Conservation (phyloP, 2,329 filamentous ascomycete genomes). For the Stachybotrys chlorohalonatus region DNA sequence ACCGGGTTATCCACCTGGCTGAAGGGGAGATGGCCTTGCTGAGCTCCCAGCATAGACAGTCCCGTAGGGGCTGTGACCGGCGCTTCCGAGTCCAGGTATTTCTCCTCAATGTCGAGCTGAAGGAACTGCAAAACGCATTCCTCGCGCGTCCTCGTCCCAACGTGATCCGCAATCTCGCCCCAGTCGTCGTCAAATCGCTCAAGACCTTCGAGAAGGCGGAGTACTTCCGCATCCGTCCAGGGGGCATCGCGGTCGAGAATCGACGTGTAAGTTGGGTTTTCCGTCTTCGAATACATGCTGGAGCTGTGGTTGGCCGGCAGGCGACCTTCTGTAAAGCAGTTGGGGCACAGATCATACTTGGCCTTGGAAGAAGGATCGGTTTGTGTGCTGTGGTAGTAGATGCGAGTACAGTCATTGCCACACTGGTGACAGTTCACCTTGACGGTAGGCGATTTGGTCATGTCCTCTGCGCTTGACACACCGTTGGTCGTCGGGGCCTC, state of each 20-base stretch:
- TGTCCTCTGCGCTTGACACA: slow-evolving; percentile 45
- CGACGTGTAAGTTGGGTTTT: slow-evolving; percentile 74
- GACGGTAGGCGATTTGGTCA: slow-evolving; percentile 56
- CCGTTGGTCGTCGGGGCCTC: slow-evolving; percentile 63
- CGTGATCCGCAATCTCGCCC: slow-evolving; percentile 85
- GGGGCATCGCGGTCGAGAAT: slow-evolving; percentile 76
- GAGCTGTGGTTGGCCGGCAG: slow-evolving; percentile 72
- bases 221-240: slow-evolving; percentile 83
- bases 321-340: slow-evolving; percentile 77
- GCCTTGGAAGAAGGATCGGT: slow-evolving; percentile 52
- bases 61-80: slow-evolving; percentile 43
- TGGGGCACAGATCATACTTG: slow-evolving; percentile 84
- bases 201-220: slow-evolving; percentile 83
- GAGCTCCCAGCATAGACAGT: slow-evolving; percentile 58
- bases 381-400: slow-evolving; percentile 51
- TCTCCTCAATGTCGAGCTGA: slow-evolving; percentile 94
- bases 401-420: slow-evolving; percentile 73
- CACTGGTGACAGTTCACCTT: slow-evolving; percentile 83
- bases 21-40: slow-evolving; percentile 78
- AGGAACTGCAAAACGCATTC: slow-evolving; percentile 96
- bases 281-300: slow-evolving; percentile 78
- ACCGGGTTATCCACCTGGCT: slow-evolving; percentile 92
- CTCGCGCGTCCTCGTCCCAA: slow-evolving; percentile 83
- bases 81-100: slow-evolving; percentile 75
- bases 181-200: slow-evolving; percentile 95